Evolutionary conservation across 176 grass and related monocot genomes (phyloP), one percentile per base, ranked within the genome.

Genomic region (Panicum miliaceum): DNA sequence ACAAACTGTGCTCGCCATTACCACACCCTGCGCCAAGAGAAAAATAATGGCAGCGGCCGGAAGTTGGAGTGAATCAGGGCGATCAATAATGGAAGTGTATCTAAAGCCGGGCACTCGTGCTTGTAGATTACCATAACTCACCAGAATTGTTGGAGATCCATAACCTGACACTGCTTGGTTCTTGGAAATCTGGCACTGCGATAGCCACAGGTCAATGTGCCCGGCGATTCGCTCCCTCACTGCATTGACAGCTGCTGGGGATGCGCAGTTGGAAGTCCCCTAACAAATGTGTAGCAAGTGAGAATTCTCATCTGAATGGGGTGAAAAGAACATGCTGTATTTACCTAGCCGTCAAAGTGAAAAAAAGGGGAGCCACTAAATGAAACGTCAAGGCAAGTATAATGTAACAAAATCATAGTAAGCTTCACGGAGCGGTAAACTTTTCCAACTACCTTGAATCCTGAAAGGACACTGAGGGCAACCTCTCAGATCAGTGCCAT

Each of bases 401-500:
- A 36, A 1, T 67, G 59, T 58, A 81, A 6, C 41, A n/a, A 22
- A 48, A 53, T 35, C 18, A 19, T 2, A 79, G 11, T 4, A 73
- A 26, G 14, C 25, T 87, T 48, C 76, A 64, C 12, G 23, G 25
- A 70, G 47, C 8, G 38, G 19, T 22, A 20, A 64, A 64, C 56
- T 67, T 19, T 43, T 64, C 16, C 7, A 46, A 48, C 12, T 89
- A 98, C 96, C 96, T 98, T 95, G 83, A 76, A 86, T 90, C 50
- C 83, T 90, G 56, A 90, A 92, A 85, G 96, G 96, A 67, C 34
- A 56, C 40, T 94, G 96, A 42, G 91, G 96, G 77, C 96, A 95
- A 62, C 96, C 96, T 92, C 93, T 95, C 74, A 98, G 64, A 88
- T 98, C 96, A 75, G 89, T 90, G 60, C 96, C 93, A 70, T 95